Percentiles rank a stretch among this genome's conserved stretches.
phyloP scores from a whole-genome alignment of 352 stramenopile species.

The Phytophthora multivora region DNA sequence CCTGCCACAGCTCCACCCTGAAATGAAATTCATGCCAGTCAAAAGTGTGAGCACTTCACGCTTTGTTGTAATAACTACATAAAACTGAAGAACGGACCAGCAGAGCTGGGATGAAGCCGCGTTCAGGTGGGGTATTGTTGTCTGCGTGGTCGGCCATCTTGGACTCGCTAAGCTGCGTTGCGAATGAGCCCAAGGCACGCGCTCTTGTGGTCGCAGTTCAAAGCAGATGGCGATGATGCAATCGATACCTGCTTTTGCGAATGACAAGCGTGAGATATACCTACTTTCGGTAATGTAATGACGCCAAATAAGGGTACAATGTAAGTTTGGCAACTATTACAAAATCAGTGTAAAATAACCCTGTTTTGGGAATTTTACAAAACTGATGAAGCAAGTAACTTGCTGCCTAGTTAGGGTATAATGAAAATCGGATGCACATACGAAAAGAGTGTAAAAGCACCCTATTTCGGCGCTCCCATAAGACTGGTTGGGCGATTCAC shows the following conservation, averaged over 20 bases:
- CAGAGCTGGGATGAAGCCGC: constrained; percentile 71
- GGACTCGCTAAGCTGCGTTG: constrained; percentile 1
- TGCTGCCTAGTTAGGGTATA: background rate
- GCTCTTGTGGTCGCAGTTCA: constrained; percentile 25
- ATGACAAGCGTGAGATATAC: background rate
- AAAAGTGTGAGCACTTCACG: constrained; percentile 5
- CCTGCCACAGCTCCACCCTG: constrained; percentile 94
- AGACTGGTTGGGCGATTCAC: constrained; percentile 20
- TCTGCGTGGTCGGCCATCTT: constrained; percentile 30
- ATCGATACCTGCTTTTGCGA: background rate
- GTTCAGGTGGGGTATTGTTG: constrained; percentile 37
- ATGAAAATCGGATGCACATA: background rate
- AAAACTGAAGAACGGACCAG: constrained; percentile 37
- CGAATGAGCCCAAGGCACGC: constrained; percentile 11
- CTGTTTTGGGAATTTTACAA: too few species aligned
- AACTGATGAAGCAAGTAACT: too few species aligned
- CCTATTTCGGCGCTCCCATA: constrained; percentile 1
- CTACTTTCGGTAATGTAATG: too few species aligned
- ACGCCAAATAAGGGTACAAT: too few species aligned
- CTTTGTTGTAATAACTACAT: background rate
- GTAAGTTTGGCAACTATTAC: too few species aligned
- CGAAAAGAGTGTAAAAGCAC: background rate
- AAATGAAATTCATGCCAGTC: background rate
- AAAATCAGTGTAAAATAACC: too few species aligned
- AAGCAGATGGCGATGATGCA: constrained; percentile 18